phyloP scores from a whole-genome alignment of 805 yeast species.

The Metschnikowia lachancei region DNA sequence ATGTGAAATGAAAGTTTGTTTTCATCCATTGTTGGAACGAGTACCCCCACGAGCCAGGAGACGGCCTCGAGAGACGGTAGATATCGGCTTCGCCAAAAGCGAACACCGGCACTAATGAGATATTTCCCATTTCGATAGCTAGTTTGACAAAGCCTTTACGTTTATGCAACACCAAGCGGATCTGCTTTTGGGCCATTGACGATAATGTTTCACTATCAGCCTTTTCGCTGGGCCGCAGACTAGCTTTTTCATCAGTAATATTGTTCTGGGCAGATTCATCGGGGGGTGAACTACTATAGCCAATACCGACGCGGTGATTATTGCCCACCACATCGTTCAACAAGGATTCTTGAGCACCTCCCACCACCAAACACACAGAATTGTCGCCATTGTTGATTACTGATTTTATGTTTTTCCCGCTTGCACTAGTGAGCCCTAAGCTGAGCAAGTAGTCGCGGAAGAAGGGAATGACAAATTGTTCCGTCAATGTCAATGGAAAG shows the following conservation, averaged over 20 bases:
- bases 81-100: constrained; percentile 85
- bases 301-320: constrained; percentile 34
- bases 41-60: constrained; percentile 45
- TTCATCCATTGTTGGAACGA: constrained; percentile 73
- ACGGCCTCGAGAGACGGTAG: constrained; percentile 43
- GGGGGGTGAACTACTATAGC: constrained; percentile 23
- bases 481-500: constrained; percentile 73
- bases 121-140: constrained; percentile 77
- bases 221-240: neutral
- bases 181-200: constrained; percentile 29
- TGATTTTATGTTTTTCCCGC: constrained; percentile 65
- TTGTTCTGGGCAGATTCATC: constrained; percentile 11
- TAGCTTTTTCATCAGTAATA: neutral
- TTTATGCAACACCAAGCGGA: constrained; percentile 67
- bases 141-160: constrained; percentile 87
- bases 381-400: constrained; percentile 59
- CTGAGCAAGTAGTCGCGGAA: constrained; percentile 82
- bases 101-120: constrained; percentile 78
- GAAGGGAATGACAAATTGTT: constrained; percentile 81
- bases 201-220: constrained; percentile 4
- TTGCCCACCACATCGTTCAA: constrained; percentile 43
- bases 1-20: constrained; percentile 68
- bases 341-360: constrained; percentile 92
- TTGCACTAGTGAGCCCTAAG: constrained; percentile 82
- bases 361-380: constrained; percentile 86